Conservation (phyloP, 2,329 filamentous ascomycete genomes). For the Aspergillus sergii region DNA sequence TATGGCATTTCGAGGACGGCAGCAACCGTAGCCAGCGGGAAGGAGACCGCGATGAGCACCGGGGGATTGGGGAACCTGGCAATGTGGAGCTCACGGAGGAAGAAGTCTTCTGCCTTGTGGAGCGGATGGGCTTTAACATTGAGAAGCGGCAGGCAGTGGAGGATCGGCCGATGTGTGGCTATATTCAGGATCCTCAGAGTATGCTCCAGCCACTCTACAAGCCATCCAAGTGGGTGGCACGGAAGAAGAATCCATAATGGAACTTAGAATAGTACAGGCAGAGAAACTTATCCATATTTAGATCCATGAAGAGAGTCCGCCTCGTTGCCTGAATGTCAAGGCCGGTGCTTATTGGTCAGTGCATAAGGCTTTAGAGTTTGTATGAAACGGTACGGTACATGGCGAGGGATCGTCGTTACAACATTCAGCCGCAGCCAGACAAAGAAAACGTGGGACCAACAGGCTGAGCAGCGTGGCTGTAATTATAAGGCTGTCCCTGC, state of each 20-base stretch:
- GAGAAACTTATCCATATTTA: background rate
- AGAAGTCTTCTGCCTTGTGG: slow-evolving; percentile 77
- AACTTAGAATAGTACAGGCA: slow-evolving; percentile 6
- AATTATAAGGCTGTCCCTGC: slow-evolving; percentile 11
- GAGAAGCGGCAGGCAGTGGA: slow-evolving; percentile 62
- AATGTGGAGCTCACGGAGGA: slow-evolving; percentile 88
- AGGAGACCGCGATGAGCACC: slow-evolving; percentile 18
- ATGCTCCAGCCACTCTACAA: slow-evolving; percentile 84
- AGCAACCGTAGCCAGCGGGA: slow-evolving; percentile 25
- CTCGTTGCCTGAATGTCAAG: slow-evolving; percentile 9
- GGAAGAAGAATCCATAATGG: slow-evolving; percentile 55
- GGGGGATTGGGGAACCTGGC: slow-evolving; percentile 83
- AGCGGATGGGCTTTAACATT: slow-evolving; percentile 75
- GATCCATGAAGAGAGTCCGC: slow-evolving; percentile 3
- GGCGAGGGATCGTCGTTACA: slow-evolving; percentile 9
- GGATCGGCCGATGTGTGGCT: slow-evolving; percentile 64
- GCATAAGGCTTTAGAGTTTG: background rate
- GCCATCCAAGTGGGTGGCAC: slow-evolving; percentile 82
- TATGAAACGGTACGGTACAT: slow-evolving; percentile 8
- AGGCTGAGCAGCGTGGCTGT: slow-evolving; percentile 25
- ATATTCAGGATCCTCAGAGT: slow-evolving; percentile 81
- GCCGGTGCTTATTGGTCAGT: background rate
- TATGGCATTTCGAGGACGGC: slow-evolving; percentile 90
- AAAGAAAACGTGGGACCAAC: slow-evolving; percentile 10
- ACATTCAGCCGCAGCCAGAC: slow-evolving; percentile 23